Evolutionary conservation across 805 yeast species (phyloP).

Genomic region (Cyberlindnera euphorbiae): DNA sequence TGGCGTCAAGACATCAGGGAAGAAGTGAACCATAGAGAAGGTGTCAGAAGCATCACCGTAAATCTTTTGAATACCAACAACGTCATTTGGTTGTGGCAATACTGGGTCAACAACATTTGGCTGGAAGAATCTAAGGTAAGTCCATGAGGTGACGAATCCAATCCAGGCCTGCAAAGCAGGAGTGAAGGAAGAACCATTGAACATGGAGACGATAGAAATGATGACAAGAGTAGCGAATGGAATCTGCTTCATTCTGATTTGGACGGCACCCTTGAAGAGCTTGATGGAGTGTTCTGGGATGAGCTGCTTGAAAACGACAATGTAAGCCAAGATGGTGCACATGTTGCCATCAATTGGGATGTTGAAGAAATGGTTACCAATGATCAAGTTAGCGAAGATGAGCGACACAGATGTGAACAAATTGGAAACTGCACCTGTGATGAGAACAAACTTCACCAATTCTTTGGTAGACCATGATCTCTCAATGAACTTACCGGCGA

Average conservation of each 20-base stretch:
- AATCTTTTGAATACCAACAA: constrained; percentile 32
- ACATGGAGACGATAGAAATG: constrained; percentile 27
- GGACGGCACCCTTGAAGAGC: constrained; percentile 41
- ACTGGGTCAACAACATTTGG: constrained; percentile 47
- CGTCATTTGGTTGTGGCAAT: constrained; percentile 39
- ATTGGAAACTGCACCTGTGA: constrained; percentile 52
- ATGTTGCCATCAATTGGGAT: constrained; percentile 49
- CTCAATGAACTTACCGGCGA: constrained; percentile 66
- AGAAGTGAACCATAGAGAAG: constrained; percentile 76
- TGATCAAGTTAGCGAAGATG: constrained; percentile 23
- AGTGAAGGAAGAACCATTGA: constrained; percentile 32
- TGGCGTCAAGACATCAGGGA: constrained; percentile 61
- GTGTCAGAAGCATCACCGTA: constrained; percentile 89
- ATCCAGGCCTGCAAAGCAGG: constrained; percentile 53
- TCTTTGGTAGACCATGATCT: constrained; percentile 58
- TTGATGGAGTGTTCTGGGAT: constrained; percentile 56
- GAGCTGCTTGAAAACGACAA: constrained; percentile 63
- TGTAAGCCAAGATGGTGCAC: constrained; percentile 51
- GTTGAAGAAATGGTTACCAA: constrained; percentile 27
- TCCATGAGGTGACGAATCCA: constrained; percentile 68
- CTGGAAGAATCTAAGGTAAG: constrained; percentile 75
- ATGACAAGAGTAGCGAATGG: constrained; percentile 43
- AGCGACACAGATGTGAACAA: constrained; percentile 29
- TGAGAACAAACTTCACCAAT: constrained; percentile 41
- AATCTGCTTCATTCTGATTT: constrained; percentile 56